These are phyloP conservation scores for Cyclocybe aegerita DNA, from an alignment of 768 basidiomycete genomes.

Conservation along the genomic window DNA sequence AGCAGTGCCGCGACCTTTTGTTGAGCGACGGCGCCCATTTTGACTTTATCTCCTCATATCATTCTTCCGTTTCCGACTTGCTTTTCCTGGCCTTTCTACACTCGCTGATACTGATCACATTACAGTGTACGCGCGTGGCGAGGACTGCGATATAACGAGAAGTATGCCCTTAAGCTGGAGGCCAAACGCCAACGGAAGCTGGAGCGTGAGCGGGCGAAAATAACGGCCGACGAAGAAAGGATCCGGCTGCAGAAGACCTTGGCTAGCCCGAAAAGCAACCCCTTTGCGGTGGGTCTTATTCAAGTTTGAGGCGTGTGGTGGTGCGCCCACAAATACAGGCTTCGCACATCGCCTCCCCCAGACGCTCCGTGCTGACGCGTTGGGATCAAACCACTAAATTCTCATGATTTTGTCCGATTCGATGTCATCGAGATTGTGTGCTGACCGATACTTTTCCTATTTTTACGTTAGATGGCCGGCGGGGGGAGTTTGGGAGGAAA, in stretches of 20 bases:
- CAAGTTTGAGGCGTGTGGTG: no score
- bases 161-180: constrained; percentile 74
- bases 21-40: no score
- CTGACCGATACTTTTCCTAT: no score
- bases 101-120: neutral
- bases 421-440: neutral
- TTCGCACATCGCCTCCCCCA: neutral
- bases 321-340: neutral
- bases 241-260: constrained; percentile 11
- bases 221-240: constrained; percentile 29
- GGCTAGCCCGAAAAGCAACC: constrained; percentile 14
- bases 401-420: neutral
- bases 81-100: neutral
- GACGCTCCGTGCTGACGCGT: no score
- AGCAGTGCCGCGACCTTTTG: no score
- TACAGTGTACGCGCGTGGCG: constrained; percentile 80
- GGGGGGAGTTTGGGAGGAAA: constrained; percentile 5
- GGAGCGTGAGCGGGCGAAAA: constrained; percentile 37
- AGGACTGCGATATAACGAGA: constrained; percentile 67
- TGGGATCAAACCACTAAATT: neutral
- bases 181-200: constrained; percentile 45
- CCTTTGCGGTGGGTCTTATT: constrained; percentile 20
- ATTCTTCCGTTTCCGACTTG: neutral
- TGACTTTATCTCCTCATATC: no score
- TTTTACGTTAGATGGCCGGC: constrained; percentile 11